Conservation (phyloP, 371 early-diverging fungal genomes). For the Vairimorpha ceranae region DNA sequence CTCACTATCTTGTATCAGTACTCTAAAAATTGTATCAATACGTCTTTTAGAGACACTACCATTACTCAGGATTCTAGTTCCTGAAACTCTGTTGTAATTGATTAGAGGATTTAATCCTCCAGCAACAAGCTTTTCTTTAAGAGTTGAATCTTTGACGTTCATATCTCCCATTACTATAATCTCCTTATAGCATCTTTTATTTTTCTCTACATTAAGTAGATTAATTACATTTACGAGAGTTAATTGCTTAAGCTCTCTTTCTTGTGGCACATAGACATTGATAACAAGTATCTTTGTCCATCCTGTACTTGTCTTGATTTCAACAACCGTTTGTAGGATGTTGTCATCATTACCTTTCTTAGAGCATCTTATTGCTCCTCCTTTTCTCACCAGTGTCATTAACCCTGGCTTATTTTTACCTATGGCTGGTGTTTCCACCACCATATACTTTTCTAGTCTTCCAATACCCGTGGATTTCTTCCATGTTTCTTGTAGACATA, state of each 20-base stretch:
- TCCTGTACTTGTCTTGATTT: background rate
- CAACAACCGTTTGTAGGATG: background rate
- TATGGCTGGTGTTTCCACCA: background rate
- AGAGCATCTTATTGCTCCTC: background rate
- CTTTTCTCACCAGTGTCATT: background rate
- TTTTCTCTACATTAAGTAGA: background rate
- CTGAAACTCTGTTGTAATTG: no score
- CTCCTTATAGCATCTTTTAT: background rate
- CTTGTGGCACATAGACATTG: background rate
- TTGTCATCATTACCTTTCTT: background rate
- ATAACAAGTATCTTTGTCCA: background rate
- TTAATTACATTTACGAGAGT: background rate
- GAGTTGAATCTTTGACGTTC: background rate
- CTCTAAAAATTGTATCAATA: no score
- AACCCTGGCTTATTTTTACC: background rate
- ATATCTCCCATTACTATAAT: background rate
- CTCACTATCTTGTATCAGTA: no score
- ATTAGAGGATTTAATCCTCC: background rate
- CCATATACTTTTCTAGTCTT: background rate
- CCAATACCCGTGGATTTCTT: background rate
- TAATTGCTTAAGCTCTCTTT: background rate
- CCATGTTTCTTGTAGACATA: background rate
- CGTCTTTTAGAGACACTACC: no score
- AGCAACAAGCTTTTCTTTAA: background rate
- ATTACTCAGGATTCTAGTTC: no score